Evolutionary conservation across 2,329 filamentous ascomycete species (phyloP).

Genomic region (Chaetomium strumarium): DNA sequence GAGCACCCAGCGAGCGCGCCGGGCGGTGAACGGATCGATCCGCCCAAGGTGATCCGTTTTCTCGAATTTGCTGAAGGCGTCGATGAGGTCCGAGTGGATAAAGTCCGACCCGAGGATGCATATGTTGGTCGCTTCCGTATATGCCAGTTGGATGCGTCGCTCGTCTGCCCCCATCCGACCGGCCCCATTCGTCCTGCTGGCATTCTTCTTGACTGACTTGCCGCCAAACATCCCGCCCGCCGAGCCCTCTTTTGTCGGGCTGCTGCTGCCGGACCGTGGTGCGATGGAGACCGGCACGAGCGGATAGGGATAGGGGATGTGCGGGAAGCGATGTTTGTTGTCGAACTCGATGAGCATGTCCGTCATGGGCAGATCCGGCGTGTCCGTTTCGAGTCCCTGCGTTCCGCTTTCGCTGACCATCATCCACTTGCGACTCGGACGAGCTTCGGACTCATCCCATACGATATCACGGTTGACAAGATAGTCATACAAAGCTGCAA

Average conservation of each 20-base stretch:
- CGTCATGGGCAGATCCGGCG: constrained; percentile 53
- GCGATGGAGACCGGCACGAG: constrained; percentile 52
- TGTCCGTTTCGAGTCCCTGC: constrained; percentile 44
- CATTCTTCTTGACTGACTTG: constrained; percentile 29
- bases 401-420: constrained; percentile 47
- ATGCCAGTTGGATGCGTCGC: constrained; percentile 48
- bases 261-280: constrained; percentile 20
- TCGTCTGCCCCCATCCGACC: constrained; percentile 34
- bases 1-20: constrained; percentile 55
- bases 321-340: constrained; percentile 55
- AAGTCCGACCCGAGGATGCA: constrained; percentile 49
- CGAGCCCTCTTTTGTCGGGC: constrained; percentile 22
- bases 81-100: constrained; percentile 48
- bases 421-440: constrained; percentile 58
- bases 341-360: constrained; percentile 63
- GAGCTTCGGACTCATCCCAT: constrained; percentile 59
- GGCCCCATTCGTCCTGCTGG: constrained; percentile 12
- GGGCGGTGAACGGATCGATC: constrained; percentile 48
- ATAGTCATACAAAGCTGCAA: constrained; percentile 64
- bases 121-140: constrained; percentile 56
- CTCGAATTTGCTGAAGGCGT: constrained; percentile 51
- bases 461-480: constrained; percentile 60
- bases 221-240: constrained; percentile 26
- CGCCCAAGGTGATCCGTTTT: constrained; percentile 46
- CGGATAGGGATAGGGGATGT: constrained; percentile 62